phyloP scores from a whole-genome alignment of 192 early-diverging fungal species.

The Spizellomyces punctatus region DNA sequence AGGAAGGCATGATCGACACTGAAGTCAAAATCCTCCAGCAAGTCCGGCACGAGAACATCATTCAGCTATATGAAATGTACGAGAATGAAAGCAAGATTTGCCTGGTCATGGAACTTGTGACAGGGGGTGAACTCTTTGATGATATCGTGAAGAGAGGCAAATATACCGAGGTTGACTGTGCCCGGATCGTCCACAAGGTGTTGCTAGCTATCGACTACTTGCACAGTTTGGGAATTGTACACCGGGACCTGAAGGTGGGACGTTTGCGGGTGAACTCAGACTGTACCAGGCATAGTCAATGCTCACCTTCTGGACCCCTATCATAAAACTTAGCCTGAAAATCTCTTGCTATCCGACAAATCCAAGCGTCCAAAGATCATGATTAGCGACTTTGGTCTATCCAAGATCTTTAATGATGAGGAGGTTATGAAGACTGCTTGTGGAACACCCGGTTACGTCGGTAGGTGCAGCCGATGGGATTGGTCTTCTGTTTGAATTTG shows the following conservation, averaged over 20 bases:
- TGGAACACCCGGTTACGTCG: slow-evolving; percentile 81
- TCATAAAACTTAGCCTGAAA: slow-evolving; percentile 45
- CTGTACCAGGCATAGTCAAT: not conserved
- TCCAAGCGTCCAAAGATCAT: slow-evolving; percentile 66
- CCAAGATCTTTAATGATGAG: slow-evolving; percentile 73
- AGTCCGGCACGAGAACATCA: slow-evolving; percentile 69
- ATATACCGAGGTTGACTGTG: slow-evolving; percentile 76
- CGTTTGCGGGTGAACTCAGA: not conserved
- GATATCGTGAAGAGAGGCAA: slow-evolving; percentile 77
- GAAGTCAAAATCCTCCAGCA: slow-evolving; percentile 76
- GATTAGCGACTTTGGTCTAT: slow-evolving; percentile 95
- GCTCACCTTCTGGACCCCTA: not conserved
- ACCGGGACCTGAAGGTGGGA: slow-evolving; percentile 86
- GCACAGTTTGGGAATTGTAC: slow-evolving; percentile 81
- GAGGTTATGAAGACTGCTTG: slow-evolving; percentile 75
- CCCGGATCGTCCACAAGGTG: slow-evolving; percentile 78
- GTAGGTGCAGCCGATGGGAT: slow-evolving; percentile 27
- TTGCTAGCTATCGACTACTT: slow-evolving; percentile 83
- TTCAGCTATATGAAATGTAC: slow-evolving; percentile 61
- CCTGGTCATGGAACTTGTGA: slow-evolving; percentile 66
- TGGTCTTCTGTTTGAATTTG: not conserved
- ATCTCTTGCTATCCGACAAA: slow-evolving; percentile 57
- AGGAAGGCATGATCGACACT: slow-evolving; percentile 76
- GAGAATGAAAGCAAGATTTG: slow-evolving; percentile 58
- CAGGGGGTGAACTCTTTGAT: slow-evolving; percentile 93